phyloP scores from a whole-genome alignment of 805 yeast genomes.

The Yamadazyma endophytica region DNA sequence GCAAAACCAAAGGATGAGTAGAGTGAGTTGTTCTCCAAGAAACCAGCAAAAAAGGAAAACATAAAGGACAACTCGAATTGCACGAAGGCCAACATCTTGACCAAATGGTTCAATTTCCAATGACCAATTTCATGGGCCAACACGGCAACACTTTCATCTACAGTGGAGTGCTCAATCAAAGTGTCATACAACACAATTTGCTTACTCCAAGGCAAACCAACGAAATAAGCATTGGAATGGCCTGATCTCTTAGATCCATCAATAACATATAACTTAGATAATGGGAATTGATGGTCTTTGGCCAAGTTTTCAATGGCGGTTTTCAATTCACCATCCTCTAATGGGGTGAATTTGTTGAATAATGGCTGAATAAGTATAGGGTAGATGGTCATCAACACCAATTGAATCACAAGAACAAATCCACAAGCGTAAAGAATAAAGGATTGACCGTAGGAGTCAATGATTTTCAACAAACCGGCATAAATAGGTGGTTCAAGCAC shows the following conservation, averaged over 20 bases:
- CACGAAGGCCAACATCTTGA: conserved; percentile 64
- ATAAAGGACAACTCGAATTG: conserved; percentile 62
- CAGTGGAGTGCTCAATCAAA: conserved; percentile 72
- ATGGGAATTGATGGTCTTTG: conserved; percentile 71
- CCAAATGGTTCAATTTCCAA: conserved; percentile 87
- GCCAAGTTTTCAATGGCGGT: conserved; percentile 79
- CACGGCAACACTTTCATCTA: conserved; percentile 84
- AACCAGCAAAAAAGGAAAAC: conserved; percentile 73
- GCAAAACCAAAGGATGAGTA: conserved; percentile 76
- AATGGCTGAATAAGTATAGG: conserved; percentile 90
- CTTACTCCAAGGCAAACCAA: conserved; percentile 95
- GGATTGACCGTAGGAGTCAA: conserved; percentile 72
- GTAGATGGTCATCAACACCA: conserved; percentile 67
- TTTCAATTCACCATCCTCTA: conserved; percentile 86
- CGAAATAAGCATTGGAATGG: conserved; percentile 95
- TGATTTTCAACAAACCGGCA: conserved; percentile 73
- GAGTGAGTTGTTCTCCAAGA: conserved; percentile 74
- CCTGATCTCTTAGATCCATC: conserved; percentile 97
- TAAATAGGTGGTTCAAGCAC: conserved; percentile 69
- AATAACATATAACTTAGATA: conserved; percentile 77
- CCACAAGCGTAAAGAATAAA: conserved; percentile 79
- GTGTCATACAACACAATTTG: conserved; percentile 94
- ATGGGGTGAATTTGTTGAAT: conserved; percentile 86
- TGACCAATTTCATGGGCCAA: conserved; percentile 99
- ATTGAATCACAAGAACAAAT: conserved; percentile 66